phyloP scores from a whole-genome alignment of 2,329 filamentous ascomycete genomes.

The Xylariomycetidae sp. region DNA sequence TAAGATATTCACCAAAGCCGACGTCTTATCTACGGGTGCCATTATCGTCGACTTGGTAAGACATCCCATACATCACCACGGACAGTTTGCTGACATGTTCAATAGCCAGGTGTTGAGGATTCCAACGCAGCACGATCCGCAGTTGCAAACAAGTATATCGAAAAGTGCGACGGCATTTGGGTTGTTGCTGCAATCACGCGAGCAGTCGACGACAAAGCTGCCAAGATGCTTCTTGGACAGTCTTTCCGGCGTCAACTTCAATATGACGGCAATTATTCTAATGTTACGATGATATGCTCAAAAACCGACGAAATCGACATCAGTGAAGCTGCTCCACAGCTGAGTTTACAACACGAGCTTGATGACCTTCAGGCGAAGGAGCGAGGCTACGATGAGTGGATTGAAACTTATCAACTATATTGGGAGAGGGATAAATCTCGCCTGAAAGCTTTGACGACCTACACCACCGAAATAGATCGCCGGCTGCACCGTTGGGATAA shows the following conservation, averaged over 20 bases:
- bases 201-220: slow-evolving; percentile 56
- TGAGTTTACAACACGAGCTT: slow-evolving; percentile 29
- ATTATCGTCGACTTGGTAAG: slow-evolving; percentile 50
- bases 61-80: no score
- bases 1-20: slow-evolving; percentile 44
- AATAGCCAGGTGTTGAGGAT: slow-evolving; percentile 52
- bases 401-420: slow-evolving; percentile 29
- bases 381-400: slow-evolving; percentile 50
- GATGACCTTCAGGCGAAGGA: slow-evolving; percentile 41
- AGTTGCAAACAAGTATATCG: slow-evolving; percentile 55
- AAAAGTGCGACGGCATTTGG: slow-evolving; percentile 55
- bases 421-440: slow-evolving; percentile 42
- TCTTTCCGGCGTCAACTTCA: slow-evolving; percentile 54
- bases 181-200: slow-evolving; percentile 55
- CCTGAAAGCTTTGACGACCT: slow-evolving; percentile 35
- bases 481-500: slow-evolving; percentile 11
- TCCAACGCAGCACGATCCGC: slow-evolving; percentile 55
- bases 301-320: slow-evolving; percentile 48
- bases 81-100: slow-evolving; percentile 8
- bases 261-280: slow-evolving; percentile 48
- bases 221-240: slow-evolving; percentile 49
- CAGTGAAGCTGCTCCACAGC: slow-evolving; percentile 42
- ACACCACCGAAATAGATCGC: slow-evolving; percentile 27
- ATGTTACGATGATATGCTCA: slow-evolving; percentile 45
- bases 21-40: slow-evolving; percentile 47